These are phyloP conservation scores for Alternaria tenuissima DNA, from an alignment of 2,329 filamentous ascomycete genomes.

Conservation along the genomic window DNA sequence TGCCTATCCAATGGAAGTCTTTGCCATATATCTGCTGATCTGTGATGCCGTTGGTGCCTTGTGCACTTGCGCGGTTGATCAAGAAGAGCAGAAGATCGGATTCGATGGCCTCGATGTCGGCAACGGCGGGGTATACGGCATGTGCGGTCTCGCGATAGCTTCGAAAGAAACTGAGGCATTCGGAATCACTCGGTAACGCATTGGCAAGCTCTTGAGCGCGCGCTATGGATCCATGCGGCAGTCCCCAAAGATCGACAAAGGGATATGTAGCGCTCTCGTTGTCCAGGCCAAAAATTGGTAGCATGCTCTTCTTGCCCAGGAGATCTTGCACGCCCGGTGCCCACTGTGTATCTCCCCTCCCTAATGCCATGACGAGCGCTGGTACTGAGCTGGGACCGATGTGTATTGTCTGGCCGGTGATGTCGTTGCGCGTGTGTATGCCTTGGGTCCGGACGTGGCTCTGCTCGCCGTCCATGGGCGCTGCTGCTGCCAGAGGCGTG, in stretches of 20 bases:
- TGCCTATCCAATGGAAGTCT: conserved; percentile 65
- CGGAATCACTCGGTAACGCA: conserved; percentile 65
- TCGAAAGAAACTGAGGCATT: conserved; percentile 66
- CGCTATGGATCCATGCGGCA: conserved; percentile 65
- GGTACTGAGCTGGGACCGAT: conserved; percentile 69
- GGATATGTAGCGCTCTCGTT: conserved; percentile 72
- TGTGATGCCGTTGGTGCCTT: conserved; percentile 55
- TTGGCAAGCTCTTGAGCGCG: conserved; percentile 66
- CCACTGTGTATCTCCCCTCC: conserved; percentile 56
- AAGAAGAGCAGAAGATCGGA: conserved; percentile 63
- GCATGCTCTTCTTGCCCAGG: conserved; percentile 65
- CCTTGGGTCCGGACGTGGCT: conserved; percentile 61
- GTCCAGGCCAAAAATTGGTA: conserved; percentile 69
- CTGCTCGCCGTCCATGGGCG: conserved; percentile 48
- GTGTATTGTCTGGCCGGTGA: conserved; percentile 68
- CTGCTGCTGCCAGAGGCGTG: conserved; percentile 45
- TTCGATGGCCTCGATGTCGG: conserved; percentile 64
- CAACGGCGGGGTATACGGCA: conserved; percentile 68
- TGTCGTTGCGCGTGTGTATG: conserved; percentile 67
- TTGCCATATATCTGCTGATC: conserved; percentile 66
- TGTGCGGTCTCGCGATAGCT: conserved; percentile 67
- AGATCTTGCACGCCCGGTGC: conserved; percentile 64
- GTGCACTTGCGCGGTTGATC: conserved; percentile 58
- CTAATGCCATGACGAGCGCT: conserved; percentile 64
- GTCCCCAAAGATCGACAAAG: conserved; percentile 70